phyloP scores from a whole-genome alignment of 208 protist genomes.

The Trypanosoma grayi region DNA sequence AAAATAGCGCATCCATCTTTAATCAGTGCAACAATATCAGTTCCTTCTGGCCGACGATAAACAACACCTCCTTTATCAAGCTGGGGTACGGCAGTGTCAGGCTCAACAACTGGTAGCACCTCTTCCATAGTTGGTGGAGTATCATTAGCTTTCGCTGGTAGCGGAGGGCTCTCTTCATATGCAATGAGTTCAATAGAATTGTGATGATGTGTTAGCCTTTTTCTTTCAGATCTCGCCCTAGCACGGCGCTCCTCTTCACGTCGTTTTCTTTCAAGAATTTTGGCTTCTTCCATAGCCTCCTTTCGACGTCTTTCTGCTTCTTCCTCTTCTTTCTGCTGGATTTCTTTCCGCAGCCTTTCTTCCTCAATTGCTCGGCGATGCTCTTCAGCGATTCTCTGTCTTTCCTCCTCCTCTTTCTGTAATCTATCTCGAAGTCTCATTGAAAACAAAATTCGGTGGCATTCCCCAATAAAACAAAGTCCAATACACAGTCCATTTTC shows the following conservation, averaged over 20 bases:
- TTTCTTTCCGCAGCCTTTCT: conserved; percentile 24
- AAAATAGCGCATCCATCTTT: conserved; percentile 36
- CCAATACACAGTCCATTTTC: conserved; percentile 17
- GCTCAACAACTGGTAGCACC: neutral
- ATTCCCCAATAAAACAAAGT: conserved; percentile 17
- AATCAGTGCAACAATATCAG: conserved; percentile 30
- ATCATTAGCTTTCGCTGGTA: no score
- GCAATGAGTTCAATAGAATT: neutral
- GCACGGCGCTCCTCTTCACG: conserved; percentile 40
- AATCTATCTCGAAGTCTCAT: conserved; percentile 21
- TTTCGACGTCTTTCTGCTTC: conserved; percentile 30
- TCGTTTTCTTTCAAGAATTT: conserved; percentile 50
- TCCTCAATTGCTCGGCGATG: conserved; percentile 32
- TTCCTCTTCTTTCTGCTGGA: conserved; percentile 41
- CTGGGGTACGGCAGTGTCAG: neutral
- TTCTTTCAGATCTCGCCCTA: conserved; percentile 23
- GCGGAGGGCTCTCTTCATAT: neutral
- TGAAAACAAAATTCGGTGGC: neutral
- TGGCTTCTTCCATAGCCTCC: conserved; percentile 47
- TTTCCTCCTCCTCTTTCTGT: conserved; percentile 29
- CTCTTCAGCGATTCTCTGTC: conserved; percentile 31
- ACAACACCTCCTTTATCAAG: neutral
- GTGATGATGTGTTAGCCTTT: conserved; percentile 27
- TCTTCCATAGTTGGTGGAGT: neutral
- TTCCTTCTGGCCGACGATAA: conserved; percentile 26